Base-by-base conservation (phyloP, 1,139 yeast species). In the Candida sojae region DNA sequence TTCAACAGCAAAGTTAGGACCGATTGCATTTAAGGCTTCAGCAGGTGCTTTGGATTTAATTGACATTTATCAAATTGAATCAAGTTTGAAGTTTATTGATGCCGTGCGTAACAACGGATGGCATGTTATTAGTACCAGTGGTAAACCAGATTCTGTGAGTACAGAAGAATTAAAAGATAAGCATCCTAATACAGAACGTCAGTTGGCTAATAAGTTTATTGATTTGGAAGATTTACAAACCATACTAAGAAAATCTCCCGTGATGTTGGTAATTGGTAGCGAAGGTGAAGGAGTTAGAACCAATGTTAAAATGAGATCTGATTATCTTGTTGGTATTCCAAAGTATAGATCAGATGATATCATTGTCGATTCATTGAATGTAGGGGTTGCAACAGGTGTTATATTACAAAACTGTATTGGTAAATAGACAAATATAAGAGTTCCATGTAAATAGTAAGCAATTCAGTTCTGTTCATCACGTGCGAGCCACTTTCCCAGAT, bases 31-130 rank as follows among this genome's bases (percentile, higher is more conserved):
- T 32, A 92, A 91, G 62, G 83, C 96, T 0, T 80, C 96, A 6
- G 87, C 90, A 3, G 98, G 98, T n/a, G 93, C 97, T 0, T 68
- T 88, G 52, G 98, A 92, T 57, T 73, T 83, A 49, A 66, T 88
- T 61, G 82, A 83, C 6, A 75, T 91, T 4, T 87, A 75, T 62
- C 74, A 80, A 39, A 75, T 80, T 1, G 66, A 75, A 10, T 79
- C 81, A 50, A 86, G 93, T 3, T 65, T 88, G 45, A 66, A 74
- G 25, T 86, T 92, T 55, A 75, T 90, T 53, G 85, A 83, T 36
- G 62, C 71, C 41, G 75, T 84, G 6, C 74, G 71, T 44, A 63
- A 63, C 25, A 77, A 79, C 44, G 88, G 89, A 4, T 92, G 97
- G 97, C 71, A 72, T 9, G 77, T 90, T 35, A 70, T 91, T 1